Evolutionary conservation across 1,284 basidiomycete species (phyloP), one percentile per base, ranked within the genome.

Genomic region (Trichosporon asahii): DNA sequence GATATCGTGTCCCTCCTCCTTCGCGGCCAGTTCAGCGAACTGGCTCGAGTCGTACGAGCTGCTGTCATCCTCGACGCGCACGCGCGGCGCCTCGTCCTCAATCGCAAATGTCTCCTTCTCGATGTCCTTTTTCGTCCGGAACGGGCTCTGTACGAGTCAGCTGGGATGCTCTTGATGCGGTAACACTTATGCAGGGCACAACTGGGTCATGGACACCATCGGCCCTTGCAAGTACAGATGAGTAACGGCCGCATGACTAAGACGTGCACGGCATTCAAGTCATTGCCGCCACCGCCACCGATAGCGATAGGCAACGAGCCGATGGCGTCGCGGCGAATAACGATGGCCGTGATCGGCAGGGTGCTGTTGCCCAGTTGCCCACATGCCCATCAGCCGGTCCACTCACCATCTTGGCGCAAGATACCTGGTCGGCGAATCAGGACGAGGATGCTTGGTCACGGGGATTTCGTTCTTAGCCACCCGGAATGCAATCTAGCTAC

Each of bases 1-100:
- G 74, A 74, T 73, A 31, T 82, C 75, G 67, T 82, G 79, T 31
- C 73, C 72, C 44, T 72, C 74, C 67, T 82, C 80, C 44, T 79
- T 74, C n/a, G 74, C 70, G 2, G 69, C 74, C 11, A 82, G 75
- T 1, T 74, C 72, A 29, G 71, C 74, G 72, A 79, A 80, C 8
- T 67, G 64, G 44, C 27, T 70, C 37, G 53, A 61, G 57, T 61
- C 27, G 29, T 31, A 29, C 15, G 57, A 61, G 27, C 27, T 61
- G 15, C 6, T 33, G 29, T 61, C 57, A 18, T 69, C 68, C 18
- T 60, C 53, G 33, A 64, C 37, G 18, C 25, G 25, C 18, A 40
- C 12, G 12, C 37, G 61, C 9, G 29, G 11, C 2, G 35, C 60
- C 29, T 46, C 29, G 4, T 9, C 31, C 31, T 3, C 60, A 1